Evolutionary conservation across 768 basidiomycete genomes (phyloP).

Genomic region (Suillus hirtellus): DNA sequence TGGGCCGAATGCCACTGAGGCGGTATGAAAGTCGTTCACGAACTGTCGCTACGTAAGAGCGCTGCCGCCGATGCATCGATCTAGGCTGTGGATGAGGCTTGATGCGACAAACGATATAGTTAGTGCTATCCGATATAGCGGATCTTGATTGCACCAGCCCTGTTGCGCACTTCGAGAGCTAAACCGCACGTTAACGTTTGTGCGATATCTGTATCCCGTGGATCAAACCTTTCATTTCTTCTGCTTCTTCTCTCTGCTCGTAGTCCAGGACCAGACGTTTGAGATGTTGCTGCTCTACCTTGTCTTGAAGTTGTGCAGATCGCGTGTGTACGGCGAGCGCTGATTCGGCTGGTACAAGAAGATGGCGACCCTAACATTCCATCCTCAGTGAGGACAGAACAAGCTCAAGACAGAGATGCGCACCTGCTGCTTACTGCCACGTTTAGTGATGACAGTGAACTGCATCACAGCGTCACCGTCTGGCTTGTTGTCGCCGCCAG

Average conservation of each 20-base stretch:
- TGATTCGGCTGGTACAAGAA: conserved; percentile 87
- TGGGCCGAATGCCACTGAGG: conserved; percentile 1
- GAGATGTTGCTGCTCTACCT: conserved; percentile 94
- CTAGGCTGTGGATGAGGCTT: conserved; percentile 17
- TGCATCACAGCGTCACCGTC: conserved; percentile 61
- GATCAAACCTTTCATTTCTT: conserved; percentile 69
- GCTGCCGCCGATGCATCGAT: conserved; percentile 20
- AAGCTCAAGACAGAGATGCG: conserved; percentile 22
- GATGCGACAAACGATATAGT: conserved; percentile 9
- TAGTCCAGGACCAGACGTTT: conserved; percentile 94
- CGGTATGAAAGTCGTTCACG: conserved; percentile 6
- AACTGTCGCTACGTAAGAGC: conserved; percentile 19
- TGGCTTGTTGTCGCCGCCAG: conserved; percentile 35
- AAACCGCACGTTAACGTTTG: not conserved
- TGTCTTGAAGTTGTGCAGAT: conserved; percentile 89
- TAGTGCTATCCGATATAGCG: conserved; percentile 64
- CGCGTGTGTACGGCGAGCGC: conserved; percentile 89
- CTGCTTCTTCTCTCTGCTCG: conserved; percentile 85
- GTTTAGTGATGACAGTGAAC: conserved; percentile 91
- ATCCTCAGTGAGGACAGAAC: conserved; percentile 14
- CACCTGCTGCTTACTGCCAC: conserved; percentile 91
- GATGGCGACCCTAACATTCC: conserved; percentile 65
- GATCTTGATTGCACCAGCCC: conserved; percentile 71
- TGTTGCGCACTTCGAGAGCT: conserved; percentile 73
- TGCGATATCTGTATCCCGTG: not conserved